Conservation (phyloP, 495 filamentous ascomycete genomes). For the Neurospora pannonica region DNA sequence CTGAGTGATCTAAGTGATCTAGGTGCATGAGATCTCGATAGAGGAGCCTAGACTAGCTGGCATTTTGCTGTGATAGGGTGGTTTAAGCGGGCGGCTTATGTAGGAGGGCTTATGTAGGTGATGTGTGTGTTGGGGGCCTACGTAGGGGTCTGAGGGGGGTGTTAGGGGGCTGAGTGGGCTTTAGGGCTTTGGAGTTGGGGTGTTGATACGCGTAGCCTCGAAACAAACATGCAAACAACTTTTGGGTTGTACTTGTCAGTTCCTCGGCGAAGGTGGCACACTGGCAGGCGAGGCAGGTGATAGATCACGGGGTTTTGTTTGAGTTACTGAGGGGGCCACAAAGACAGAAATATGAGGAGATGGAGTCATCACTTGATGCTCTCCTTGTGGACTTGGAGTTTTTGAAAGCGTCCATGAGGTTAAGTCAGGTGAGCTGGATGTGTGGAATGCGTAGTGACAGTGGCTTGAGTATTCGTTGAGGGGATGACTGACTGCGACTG, state of each 20-base stretch:
- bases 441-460: neutral
- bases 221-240: neutral
- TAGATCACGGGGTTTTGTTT: neutral
- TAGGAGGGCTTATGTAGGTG: neutral
- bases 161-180: neutral
- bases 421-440: neutral
- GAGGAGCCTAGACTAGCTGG: neutral
- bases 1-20: too few relatives aligned
- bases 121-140: neutral
- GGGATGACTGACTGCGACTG: neutral
- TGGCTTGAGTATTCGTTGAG: neutral
- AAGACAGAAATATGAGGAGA: neutral
- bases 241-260: neutral
- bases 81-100: neutral
- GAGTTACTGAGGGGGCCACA: neutral
- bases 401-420: neutral
- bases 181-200: neutral
- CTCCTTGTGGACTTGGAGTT: neutral
- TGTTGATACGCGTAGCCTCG: neutral
- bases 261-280: neutral
- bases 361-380: neutral
- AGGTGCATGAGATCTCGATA: neutral
- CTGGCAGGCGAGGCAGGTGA: neutral
- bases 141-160: neutral
- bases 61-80: neutral